These are phyloP conservation scores for Protostelium mycophagum DNA, from an alignment of 78 protist genomes.

Conservation along the genomic window DNA sequence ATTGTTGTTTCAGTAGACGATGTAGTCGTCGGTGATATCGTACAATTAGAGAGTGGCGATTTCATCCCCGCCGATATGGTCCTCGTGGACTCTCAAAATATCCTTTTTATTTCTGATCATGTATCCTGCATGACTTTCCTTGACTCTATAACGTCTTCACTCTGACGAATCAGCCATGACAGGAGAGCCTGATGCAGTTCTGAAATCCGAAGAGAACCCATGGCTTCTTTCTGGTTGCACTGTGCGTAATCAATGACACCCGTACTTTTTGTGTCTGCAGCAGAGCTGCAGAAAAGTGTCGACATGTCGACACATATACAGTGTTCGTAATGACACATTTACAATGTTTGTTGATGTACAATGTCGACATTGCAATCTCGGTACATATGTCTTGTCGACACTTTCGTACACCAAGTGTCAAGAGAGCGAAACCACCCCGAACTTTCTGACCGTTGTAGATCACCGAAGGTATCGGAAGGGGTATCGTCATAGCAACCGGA, in stretches of 20 bases:
- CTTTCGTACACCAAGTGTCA: no score
- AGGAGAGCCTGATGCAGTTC: constrained; percentile 76
- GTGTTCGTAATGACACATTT: no score
- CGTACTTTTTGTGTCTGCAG: no score
- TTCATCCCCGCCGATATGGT: constrained; percentile 86
- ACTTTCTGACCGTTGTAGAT: no score
- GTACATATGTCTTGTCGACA: no score
- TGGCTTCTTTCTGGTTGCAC: constrained; percentile 69
- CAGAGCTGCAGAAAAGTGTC: no score
- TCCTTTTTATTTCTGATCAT: not conserved
- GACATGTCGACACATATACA: no score
- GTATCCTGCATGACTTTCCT: not conserved
- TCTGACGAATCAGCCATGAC: constrained; percentile 79
- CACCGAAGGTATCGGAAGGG: constrained; percentile 55
- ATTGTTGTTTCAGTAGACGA: constrained; percentile 43
- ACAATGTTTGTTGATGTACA: no score
- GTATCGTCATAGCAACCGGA: constrained; percentile 81
- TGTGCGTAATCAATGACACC: no score
- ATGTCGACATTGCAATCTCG: no score
- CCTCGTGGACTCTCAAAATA: constrained; percentile 45
- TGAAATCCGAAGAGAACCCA: constrained; percentile 53
- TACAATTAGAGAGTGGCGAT: constrained; percentile 72
- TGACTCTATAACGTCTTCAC: not conserved
- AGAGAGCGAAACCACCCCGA: no score
- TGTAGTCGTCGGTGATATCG: constrained; percentile 90